Evolutionary conservation across 2,329 filamentous ascomycete species (phyloP).

Genomic region (Rosellinia necatrix): DNA sequence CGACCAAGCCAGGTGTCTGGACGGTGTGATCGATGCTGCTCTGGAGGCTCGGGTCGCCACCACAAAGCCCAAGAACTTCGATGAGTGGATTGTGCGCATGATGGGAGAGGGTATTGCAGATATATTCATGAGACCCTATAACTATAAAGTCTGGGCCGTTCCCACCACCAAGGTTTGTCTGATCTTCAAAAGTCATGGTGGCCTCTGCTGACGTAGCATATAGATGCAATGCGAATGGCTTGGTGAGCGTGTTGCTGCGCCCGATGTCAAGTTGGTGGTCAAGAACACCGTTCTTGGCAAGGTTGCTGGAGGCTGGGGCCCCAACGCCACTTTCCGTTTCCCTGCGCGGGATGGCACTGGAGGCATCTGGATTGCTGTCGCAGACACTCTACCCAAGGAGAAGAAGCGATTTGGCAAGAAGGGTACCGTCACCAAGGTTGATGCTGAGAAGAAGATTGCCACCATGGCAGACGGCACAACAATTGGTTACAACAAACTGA

Average conservation of each 20-base stretch:
- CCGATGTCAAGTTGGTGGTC: constrained; percentile 90
- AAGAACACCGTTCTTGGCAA: constrained; percentile 96
- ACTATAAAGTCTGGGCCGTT: constrained; percentile 99
- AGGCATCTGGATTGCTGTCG: constrained; percentile 98
- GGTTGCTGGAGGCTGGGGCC: constrained; percentile 96
- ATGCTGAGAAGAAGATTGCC: constrained; percentile 83
- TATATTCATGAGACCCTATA: constrained; percentile 98
- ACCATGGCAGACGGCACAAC: constrained; percentile 83
- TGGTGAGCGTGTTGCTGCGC: constrained; percentile 95
- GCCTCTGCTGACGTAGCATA: constrained; percentile 20
- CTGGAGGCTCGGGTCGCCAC: constrained; percentile 83
- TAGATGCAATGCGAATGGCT: constrained; percentile 99
- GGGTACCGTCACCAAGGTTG: constrained; percentile 82
- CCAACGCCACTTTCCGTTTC: constrained; percentile 98
- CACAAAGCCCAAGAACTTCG: constrained; percentile 94
- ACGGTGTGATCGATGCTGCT: constrained; percentile 94
- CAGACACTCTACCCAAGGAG: constrained; percentile 87
- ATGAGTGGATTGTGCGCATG: constrained; percentile 96
- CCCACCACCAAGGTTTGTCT: constrained; percentile 85
- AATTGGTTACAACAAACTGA: constrained; percentile 86
- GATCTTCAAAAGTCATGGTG: background rate
- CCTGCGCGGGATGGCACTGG: constrained; percentile 93
- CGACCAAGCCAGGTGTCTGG: constrained; percentile 91
- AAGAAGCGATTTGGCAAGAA: constrained; percentile 90
- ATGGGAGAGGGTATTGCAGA: constrained; percentile 89